Percentiles rank a stretch among this genome's conserved stretches.
Conservation (phyloP, 2,329 filamentous ascomycete genomes). For the Sarocladium oryzae region DNA sequence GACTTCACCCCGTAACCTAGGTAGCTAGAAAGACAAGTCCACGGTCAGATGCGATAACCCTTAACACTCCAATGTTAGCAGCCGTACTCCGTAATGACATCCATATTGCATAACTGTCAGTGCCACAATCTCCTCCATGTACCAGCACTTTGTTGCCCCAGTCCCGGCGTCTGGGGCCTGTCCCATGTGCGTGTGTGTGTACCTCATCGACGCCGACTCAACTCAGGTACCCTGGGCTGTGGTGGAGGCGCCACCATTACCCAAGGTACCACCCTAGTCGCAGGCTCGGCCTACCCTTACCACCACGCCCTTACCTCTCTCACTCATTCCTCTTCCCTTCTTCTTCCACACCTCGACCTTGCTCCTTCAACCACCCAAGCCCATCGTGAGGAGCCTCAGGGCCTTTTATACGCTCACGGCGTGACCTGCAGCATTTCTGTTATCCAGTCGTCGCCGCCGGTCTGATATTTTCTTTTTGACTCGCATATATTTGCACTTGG, state of each 20-base stretch:
- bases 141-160: neutral
- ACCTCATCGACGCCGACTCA: constrained; percentile 6
- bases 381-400: constrained; percentile 4
- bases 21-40: too few relatives aligned
- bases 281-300: neutral
- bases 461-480: neutral
- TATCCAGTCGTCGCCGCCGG: neutral
- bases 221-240: constrained; percentile 5
- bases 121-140: neutral
- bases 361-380: constrained; percentile 2
- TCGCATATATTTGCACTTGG: neutral
- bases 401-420: neutral
- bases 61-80: too few relatives aligned
- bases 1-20: too few relatives aligned
- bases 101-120: neutral
- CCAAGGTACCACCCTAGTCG: constrained; percentile 9
- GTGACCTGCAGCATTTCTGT: neutral
- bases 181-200: constrained; percentile 5
- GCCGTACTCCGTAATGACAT: neutral
- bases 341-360: constrained; percentile 7
- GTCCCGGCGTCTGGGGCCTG: constrained; percentile 6
- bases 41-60: too few relatives aligned
- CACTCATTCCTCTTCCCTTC: constrained; percentile 8
- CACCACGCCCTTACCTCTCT: constrained; percentile 6
- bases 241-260: constrained; percentile 7